Conservation (phyloP, 2,329 filamentous ascomycete species). For the Clarireedia paspali region DNA sequence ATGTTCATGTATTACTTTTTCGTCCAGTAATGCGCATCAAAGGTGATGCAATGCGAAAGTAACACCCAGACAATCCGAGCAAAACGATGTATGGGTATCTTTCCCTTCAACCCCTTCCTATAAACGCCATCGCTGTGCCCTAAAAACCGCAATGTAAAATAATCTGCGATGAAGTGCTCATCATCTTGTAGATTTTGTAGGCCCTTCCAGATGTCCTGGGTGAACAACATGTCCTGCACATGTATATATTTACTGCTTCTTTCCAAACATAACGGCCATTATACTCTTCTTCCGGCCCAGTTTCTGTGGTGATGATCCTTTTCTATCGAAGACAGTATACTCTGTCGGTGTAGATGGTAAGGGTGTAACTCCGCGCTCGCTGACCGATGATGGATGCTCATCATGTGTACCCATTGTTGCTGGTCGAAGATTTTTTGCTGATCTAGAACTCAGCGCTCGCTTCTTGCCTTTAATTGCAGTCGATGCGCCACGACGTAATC, state of each 20-base stretch:
- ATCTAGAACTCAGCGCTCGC: constrained; percentile 33
- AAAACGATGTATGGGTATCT: neutral
- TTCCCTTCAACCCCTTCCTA: neutral
- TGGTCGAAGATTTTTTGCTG: constrained; percentile 17
- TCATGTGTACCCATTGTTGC: constrained; percentile 21
- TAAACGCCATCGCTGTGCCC: constrained; percentile 13
- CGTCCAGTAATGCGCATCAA: no score
- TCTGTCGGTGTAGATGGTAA: constrained; percentile 19
- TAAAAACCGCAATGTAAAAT: neutral
- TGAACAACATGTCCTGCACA: neutral
- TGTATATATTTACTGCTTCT: neutral
- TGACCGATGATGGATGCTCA: constrained; percentile 16
- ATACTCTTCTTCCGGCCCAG: constrained; percentile 40
- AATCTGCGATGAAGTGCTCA: neutral
- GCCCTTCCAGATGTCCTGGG: neutral
- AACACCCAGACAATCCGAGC: neutral
- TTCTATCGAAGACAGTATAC: constrained; percentile 16
- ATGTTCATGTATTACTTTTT: no score
- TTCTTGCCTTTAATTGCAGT: constrained; percentile 24
- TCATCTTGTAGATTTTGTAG: neutral
- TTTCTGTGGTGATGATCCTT: constrained; percentile 24
- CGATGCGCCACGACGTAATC: constrained; percentile 16
- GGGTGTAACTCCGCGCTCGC: constrained; percentile 16
- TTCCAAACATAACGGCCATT: constrained; percentile 37
- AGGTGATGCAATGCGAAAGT: neutral